Percentiles rank a stretch among this genome's conserved stretches.
Conservation (phyloP, 495 filamentous ascomycete species). For the Talaromyces stipitatus region DNA sequence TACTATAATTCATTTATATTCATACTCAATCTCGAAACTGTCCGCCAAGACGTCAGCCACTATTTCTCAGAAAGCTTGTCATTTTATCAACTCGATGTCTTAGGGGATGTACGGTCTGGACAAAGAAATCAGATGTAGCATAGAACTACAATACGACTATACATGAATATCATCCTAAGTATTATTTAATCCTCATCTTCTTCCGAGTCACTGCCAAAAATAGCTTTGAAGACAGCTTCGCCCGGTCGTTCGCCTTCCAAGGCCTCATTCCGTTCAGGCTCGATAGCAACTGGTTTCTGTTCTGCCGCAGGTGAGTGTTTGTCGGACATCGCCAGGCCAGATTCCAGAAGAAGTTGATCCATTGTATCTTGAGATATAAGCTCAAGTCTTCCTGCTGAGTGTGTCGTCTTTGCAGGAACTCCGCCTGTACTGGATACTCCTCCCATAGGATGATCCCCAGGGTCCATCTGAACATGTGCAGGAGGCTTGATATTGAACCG, state of each 20-base stretch:
- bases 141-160: neutral
- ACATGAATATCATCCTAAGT: neutral
- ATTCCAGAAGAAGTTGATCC: conserved; percentile 28
- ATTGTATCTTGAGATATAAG: conserved; percentile 36
- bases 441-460: conserved; percentile 24
- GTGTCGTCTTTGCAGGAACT: neutral
- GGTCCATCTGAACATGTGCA: conserved; percentile 57
- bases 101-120: too few species aligned
- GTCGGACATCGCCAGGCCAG: conserved; percentile 1
- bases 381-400: conserved; percentile 17
- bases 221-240: conserved; percentile 87
- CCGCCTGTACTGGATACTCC: conserved; percentile 7
- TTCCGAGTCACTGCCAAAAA: conserved; percentile 77
- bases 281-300: conserved; percentile 38
- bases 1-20: too few species aligned
- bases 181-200: conserved; percentile 46
- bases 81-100: neutral
- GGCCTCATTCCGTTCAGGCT: conserved; percentile 79
- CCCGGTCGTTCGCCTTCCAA: conserved; percentile 73
- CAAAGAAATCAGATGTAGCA: too few species aligned
- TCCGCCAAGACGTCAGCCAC: neutral
- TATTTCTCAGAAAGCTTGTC: neutral
- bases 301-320: neutral
- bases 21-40: too few species aligned
- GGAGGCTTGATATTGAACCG: conserved; percentile 80